Evolutionary conservation across 805 yeast species (phyloP), one percentile per base, ranked within the genome.

Genomic region (Peterozyma xylosa): DNA sequence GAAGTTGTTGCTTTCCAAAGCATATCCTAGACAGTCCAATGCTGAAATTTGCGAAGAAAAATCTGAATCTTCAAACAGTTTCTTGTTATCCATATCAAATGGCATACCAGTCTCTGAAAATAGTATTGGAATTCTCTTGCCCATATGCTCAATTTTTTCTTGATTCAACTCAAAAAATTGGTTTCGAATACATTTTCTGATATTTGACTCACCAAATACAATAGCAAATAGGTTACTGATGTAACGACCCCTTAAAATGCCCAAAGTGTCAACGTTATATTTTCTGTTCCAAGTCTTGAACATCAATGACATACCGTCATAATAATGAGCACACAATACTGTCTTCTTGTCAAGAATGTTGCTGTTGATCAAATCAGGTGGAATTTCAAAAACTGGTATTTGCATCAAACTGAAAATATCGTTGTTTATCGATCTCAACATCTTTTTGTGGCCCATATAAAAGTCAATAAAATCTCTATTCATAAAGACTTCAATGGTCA

Each of bases 91-190:
- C 96, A 91, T 86, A 60, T 93, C 96, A 59, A 83, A 87, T 2
- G 99, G 98, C 82, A 91, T 87, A 5, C 99, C 99, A n/a, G 91
- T 89, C 60, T 91, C 99, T 1, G 95, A 78, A 72, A 93, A 80
- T 17, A 91, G 63, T 9, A 84, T 74, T 0, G 97, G 96, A 9
- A 88, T 69, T 9, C 59, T 41, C 1, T 51, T 46, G 2, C 97
- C 97, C 33, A 90, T 60, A 30, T 73, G 59, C 3, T 70, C 71
- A 5, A 64, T 57, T 4, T 88, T 78, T 57, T 93, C 98, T 16
- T 59, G 55, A 43, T 71, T 74, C 66, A 91, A 74, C 46, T 74
- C 82, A n/a, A 58, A 53, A 45, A 91, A 66, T 62, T 91, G 97
- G 39, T 66, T 72, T 42, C 73, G 70, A 40, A 91, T 64, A 47